A percentile compares a stretch with the other conserved stretches of the same genome.
These are phyloP conservation scores for Pseudozyma sp. DNA, from an alignment of 1,284 basidiomycete genomes.

Conservation along the genomic window DNA sequence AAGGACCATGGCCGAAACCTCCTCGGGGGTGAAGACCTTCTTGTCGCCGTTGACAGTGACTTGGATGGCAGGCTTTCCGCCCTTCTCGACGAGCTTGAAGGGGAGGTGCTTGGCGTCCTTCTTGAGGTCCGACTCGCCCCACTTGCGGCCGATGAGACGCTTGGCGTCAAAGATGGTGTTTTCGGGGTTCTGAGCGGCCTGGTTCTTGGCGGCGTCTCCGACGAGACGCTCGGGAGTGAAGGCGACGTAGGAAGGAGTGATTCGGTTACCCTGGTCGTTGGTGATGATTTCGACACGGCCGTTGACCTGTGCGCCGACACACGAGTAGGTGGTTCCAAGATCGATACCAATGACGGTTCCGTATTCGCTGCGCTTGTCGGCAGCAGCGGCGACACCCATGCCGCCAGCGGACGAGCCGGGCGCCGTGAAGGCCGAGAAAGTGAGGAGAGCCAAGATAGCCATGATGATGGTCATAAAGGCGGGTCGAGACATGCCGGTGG, in stretches of 20 bases:
- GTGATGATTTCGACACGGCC: conserved; percentile 69
- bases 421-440: conserved; percentile 53
- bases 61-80: conserved; percentile 68
- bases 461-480: conserved; percentile 57
- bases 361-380: conserved; percentile 72
- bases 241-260: conserved; percentile 69
- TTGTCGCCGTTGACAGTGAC: conserved; percentile 82
- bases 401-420: conserved; percentile 46
- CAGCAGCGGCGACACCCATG: conserved; percentile 60
- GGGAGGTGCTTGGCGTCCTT: conserved; percentile 94
- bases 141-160: conserved; percentile 89
- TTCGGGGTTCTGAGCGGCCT: conserved; percentile 76
- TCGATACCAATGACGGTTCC: conserved; percentile 89
- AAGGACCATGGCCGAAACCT: conserved; percentile 97
- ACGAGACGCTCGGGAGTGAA: conserved; percentile 82
- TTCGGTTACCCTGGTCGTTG: conserved; percentile 71
- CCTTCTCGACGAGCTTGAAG: conserved; percentile 80
- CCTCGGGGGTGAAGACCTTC: conserved; percentile 94
- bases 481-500: conserved; percentile 40
- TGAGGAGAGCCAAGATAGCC: conserved; percentile 59
- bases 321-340: conserved; percentile 73
- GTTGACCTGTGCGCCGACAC: conserved; percentile 83
- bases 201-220: conserved; percentile 93
- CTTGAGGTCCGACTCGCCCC: conserved; percentile 87
- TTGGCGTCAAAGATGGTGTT: conserved; percentile 83